A percentile compares a stretch with the other conserved stretches of the same genome.
Evolutionary conservation across 1,139 yeast species (phyloP).

Genomic region (Blastobotrys buckinghamii): DNA sequence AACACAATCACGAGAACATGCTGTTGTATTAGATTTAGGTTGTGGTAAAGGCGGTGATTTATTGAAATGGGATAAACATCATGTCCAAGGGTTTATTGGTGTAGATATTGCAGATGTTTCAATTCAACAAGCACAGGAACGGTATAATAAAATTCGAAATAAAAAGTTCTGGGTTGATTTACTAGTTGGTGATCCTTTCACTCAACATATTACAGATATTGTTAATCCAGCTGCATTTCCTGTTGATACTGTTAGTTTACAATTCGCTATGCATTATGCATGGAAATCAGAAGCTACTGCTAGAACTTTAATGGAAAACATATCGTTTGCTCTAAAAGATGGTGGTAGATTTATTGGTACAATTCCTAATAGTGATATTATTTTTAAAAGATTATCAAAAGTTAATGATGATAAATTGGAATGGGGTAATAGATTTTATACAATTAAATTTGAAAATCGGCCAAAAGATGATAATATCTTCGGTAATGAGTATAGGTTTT

Average conservation of each 20-base stretch:
- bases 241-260: constrained; percentile 82
- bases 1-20: constrained; percentile 44
- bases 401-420: constrained; percentile 36
- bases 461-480: constrained; percentile 69
- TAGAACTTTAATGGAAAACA: constrained; percentile 63
- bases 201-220: constrained; percentile 61
- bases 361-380: constrained; percentile 85
- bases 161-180: constrained; percentile 62
- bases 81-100: constrained; percentile 74
- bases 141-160: constrained; percentile 53
- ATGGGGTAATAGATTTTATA: constrained; percentile 84
- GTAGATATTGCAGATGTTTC: constrained; percentile 89
- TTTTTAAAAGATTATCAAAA: constrained; percentile 56
- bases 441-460: constrained; percentile 67
- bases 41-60: constrained; percentile 99
- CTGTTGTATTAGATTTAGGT: constrained; percentile 73
- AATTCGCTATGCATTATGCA: constrained; percentile 92
- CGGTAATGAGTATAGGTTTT: constrained; percentile 81
- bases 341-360: constrained; percentile 94
- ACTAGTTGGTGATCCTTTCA: constrained; percentile 90
- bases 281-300: constrained; percentile 82
- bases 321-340: constrained; percentile 62
- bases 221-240: constrained; percentile 71
- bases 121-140: constrained; percentile 71
- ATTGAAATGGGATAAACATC: constrained; percentile 76